Conservation (phyloP, 78 protist genomes). For the Salpingoeca rosetta region DNA sequence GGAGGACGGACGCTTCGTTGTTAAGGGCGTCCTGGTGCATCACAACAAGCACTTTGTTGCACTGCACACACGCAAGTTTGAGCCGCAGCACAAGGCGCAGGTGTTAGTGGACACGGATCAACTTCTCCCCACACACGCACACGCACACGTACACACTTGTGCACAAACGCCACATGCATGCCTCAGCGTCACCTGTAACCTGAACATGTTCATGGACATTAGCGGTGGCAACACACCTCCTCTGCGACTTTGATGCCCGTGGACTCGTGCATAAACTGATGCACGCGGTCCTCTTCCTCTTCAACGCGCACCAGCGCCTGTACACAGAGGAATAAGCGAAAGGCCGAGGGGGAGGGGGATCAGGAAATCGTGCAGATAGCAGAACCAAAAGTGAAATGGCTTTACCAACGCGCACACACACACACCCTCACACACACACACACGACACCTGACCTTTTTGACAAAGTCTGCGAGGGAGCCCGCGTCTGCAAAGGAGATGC, state of each 20-base stretch:
- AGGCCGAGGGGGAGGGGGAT: not conserved
- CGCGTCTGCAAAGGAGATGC: not conserved
- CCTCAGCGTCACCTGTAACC: too few species aligned
- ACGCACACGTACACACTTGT: too few species aligned
- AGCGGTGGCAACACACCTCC: too few species aligned
- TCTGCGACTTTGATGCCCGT: too few species aligned
- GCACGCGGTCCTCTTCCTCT: slow-evolving; percentile 52
- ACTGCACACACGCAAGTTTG: too few species aligned
- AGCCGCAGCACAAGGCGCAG: too few species aligned
- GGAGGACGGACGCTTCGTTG: slow-evolving; percentile 33
- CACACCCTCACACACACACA: not conserved
- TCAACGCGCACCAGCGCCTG: slow-evolving; percentile 53
- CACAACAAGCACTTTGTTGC: too few species aligned
- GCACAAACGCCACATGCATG: too few species aligned
- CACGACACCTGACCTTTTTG: not conserved
- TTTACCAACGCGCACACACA: not conserved
- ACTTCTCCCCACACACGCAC: too few species aligned
- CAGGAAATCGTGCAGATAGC: not conserved
- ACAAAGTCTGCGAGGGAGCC: not conserved
- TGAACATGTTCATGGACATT: too few species aligned
- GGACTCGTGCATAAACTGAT: slow-evolving; percentile 41
- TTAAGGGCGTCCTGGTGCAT: slow-evolving; percentile 35
- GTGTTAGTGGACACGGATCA: too few species aligned
- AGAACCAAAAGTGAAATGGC: not conserved
- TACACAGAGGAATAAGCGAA: not conserved